Base-by-base conservation (phyloP, 306 rosid genomes). In the Senna siamea region DNA sequence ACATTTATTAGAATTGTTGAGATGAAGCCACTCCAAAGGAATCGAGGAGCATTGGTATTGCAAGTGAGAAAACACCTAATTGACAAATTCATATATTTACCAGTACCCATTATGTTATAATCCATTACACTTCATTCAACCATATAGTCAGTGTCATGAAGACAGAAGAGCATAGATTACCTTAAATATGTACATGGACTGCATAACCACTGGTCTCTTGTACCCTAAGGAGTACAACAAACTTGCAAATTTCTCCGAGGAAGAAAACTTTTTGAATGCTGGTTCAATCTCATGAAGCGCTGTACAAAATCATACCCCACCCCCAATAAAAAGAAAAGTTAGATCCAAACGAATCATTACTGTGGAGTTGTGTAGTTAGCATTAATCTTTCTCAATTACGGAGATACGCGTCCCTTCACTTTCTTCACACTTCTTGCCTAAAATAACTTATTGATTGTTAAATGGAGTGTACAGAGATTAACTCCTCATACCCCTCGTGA, bases 161-260 rank as follows among this genome's bases (percentile, higher is more conserved):
- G 22, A 37, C 47, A 66, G 23, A 26, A 69, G 28, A 71, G 50
- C 20, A 57, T n/a, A 61, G 18, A 56, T 43, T 81, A 94, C 99
- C 99, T 94, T 92, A 78, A 92, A 94, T 78, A 94, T 85, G 84
- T 94, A 92, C 99, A 94, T 92, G 41, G 98, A 91, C 88, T 94
- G 98, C 85, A 89, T 73, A 73, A 81, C 38, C 63, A 77, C 86
- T 6, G 97, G 99, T 74, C 88, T 87, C 88, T 84, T 87, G 88
- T 91, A 94, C 66, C 86, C 90, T 77, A 94, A 85, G 52, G 97
- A 94, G 70, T 40, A 14, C 55, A 94, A 76, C 87, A 94, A 76
- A 70, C 88, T 71, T 5, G 90, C 79, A 78, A 86, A 0, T 72
- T 91, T 89, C 82, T 87, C 86, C 2, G 97, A 91, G 72, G 73